phyloP scores from a whole-genome alignment of 306 rosid genomes.

The Ziziphus jujuba region DNA sequence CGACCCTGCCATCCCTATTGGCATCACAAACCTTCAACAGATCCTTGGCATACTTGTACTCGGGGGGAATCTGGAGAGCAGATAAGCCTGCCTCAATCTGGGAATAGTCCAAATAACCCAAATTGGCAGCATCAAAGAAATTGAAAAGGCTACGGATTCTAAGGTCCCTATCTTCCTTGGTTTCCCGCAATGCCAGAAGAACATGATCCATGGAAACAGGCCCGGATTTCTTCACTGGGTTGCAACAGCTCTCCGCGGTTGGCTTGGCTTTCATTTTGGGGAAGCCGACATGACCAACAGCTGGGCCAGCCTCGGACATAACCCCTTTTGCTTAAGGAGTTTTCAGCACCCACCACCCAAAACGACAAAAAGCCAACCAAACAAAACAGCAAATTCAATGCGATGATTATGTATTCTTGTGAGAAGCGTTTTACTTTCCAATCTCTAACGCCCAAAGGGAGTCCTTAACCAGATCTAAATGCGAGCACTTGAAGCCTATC shows the following conservation, averaged over 20 bases:
- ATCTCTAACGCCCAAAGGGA: too few relatives aligned
- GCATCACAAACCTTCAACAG: conserved; percentile 73
- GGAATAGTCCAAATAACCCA: conserved; percentile 61
- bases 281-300: conserved; percentile 22
- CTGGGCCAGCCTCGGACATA: conserved; percentile 32
- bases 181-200: conserved; percentile 72
- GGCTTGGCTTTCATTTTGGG: conserved; percentile 14
- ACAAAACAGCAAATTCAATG: too few relatives aligned
- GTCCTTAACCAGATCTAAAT: too few relatives aligned
- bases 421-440: too few relatives aligned
- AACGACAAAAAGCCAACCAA: too few relatives aligned
- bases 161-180: conserved; percentile 73
- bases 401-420: too few relatives aligned
- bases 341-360: too few relatives aligned
- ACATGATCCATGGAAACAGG: conserved; percentile 91
- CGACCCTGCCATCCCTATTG: conserved; percentile 76
- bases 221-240: conserved; percentile 57
- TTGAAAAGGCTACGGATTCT: conserved; percentile 63
- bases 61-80: conserved; percentile 77
- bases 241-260: conserved; percentile 41
- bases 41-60: conserved; percentile 86
- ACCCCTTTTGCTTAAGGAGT: not conserved
- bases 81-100: conserved; percentile 81
- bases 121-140: conserved; percentile 67
- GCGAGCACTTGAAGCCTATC: too few relatives aligned